Evolutionary conservation across 2,329 filamentous ascomycete genomes (phyloP).

Genomic region (Plectosphaerella plurivora): DNA sequence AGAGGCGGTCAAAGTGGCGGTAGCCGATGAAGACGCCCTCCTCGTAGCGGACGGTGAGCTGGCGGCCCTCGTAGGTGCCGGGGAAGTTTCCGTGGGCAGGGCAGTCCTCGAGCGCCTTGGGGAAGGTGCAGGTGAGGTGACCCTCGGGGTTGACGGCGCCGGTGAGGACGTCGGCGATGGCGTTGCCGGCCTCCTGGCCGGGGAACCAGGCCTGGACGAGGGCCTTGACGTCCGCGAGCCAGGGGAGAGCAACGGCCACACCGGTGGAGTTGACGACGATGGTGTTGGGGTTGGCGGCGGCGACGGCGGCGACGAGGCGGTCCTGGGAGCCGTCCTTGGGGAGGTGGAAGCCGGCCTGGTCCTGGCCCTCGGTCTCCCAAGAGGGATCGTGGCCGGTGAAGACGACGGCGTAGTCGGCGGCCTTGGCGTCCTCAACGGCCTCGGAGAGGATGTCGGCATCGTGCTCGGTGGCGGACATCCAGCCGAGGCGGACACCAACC

Average conservation of each 20-base stretch:
- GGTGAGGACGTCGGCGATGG: constrained; percentile 62
- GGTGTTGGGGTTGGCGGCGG: constrained; percentile 53
- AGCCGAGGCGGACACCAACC: constrained; percentile 17
- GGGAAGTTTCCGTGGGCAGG: constrained; percentile 60
- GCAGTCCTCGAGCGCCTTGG: constrained; percentile 54
- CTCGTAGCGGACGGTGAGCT: constrained; percentile 58
- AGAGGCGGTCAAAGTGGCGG: constrained; percentile 58
- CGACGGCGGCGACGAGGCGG: constrained; percentile 50
- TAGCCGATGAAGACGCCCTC: constrained; percentile 69
- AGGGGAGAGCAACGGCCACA: constrained; percentile 57
- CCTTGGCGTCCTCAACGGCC: constrained; percentile 35
- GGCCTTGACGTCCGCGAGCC: constrained; percentile 50
- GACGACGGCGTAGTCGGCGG: constrained; percentile 53
- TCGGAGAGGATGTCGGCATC: constrained; percentile 9
- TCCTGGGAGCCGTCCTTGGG: constrained; percentile 56
- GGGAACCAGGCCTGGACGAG: constrained; percentile 66
- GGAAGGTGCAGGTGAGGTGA: constrained; percentile 61
- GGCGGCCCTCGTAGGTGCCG: constrained; percentile 36
- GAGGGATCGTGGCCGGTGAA: constrained; percentile 51
- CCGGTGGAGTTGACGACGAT: constrained; percentile 62
- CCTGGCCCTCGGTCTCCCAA: constrained; percentile 47
- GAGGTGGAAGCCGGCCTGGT: constrained; percentile 64
- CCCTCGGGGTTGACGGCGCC: constrained; percentile 62
- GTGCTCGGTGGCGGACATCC: constrained; percentile 15
- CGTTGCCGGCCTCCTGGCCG: constrained; percentile 65